Evolutionary conservation across 805 yeast genomes (phyloP).

Genomic region (Yarrowia porcina): DNA sequence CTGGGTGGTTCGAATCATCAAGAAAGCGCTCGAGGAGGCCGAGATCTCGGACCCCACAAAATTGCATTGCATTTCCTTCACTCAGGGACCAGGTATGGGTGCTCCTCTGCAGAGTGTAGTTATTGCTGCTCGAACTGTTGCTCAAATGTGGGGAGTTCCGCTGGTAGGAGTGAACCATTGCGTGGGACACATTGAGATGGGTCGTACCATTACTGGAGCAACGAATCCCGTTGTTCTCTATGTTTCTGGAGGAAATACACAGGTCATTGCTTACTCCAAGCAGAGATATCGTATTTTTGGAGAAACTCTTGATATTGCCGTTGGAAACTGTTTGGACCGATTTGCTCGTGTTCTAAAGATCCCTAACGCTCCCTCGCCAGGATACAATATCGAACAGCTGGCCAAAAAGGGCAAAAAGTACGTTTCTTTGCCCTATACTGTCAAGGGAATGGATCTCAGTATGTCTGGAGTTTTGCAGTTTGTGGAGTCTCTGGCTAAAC

Average conservation of each 20-base stretch:
- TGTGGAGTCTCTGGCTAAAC: constrained; percentile 76
- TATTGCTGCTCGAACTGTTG: constrained; percentile 82
- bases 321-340: constrained; percentile 93
- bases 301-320: constrained; percentile 96
- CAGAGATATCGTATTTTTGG: constrained; percentile 97
- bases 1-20: constrained; percentile 83
- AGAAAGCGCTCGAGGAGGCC: constrained; percentile 63
- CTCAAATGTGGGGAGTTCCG: constrained; percentile 78
- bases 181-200: constrained; percentile 98
- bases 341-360: constrained; percentile 89
- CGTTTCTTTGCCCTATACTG: constrained; percentile 88
- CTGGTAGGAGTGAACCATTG: constrained; percentile 96
- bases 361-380: constrained; percentile 94
- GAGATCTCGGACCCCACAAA: constrained; percentile 56
- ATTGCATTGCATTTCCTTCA: constrained; percentile 69
- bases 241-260: constrained; percentile 98
- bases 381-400: constrained; percentile 92
- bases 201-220: constrained; percentile 97
- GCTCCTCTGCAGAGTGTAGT: constrained; percentile 95
- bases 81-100: constrained; percentile 99
- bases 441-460: constrained; percentile 96
- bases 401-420: constrained; percentile 60
- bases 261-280: constrained; percentile 92
- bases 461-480: constrained; percentile 93
- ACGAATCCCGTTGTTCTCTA: constrained; percentile 94